Evolutionary conservation across 2,329 filamentous ascomycete species (phyloP).

Genomic region (Tolypocladium endophyticum): DNA sequence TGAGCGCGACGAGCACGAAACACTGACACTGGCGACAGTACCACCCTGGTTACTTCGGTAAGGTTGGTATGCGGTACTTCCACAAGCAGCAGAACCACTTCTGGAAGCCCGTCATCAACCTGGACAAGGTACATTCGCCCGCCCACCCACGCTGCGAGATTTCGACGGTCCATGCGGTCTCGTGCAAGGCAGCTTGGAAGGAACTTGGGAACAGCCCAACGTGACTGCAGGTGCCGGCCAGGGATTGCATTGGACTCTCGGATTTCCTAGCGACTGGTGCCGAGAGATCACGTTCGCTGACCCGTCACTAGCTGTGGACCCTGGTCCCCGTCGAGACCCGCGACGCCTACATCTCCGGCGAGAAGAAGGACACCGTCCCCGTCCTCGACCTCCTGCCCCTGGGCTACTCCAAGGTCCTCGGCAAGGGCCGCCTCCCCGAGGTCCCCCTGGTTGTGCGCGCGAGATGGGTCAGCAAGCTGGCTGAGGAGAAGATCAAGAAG

Average conservation of each 20-base stretch:
- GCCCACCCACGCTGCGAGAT: neutral
- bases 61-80: slow-evolving; percentile 93
- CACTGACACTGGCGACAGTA: slow-evolving; percentile 45
- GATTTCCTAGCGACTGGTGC: neutral
- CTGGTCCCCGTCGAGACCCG: slow-evolving; percentile 89
- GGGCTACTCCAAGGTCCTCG: slow-evolving; percentile 97
- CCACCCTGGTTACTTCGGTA: slow-evolving; percentile 99
- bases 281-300: slow-evolving; percentile 12
- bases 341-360: slow-evolving; percentile 75
- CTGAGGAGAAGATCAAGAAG: slow-evolving; percentile 98
- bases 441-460: slow-evolving; percentile 91
- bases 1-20: neutral
- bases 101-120: slow-evolving; percentile 98
- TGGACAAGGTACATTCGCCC: slow-evolving; percentile 69
- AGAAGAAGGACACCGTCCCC: slow-evolving; percentile 82
- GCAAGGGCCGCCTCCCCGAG: slow-evolving; percentile 91
- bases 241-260: neutral
- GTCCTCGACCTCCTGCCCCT: slow-evolving; percentile 95
- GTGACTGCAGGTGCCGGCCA: neutral
- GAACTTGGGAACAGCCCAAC: neutral
- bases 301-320: slow-evolving; percentile 66
- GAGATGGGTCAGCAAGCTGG: slow-evolving; percentile 89
- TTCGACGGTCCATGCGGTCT: neutral
- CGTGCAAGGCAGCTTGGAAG: neutral
- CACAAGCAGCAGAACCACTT: slow-evolving; percentile 92